A percentile compares a stretch with the other conserved stretches of the same genome.
phyloP scores from a whole-genome alignment of 257 asterid genomes.

The Voacanga thouarsii region DNA sequence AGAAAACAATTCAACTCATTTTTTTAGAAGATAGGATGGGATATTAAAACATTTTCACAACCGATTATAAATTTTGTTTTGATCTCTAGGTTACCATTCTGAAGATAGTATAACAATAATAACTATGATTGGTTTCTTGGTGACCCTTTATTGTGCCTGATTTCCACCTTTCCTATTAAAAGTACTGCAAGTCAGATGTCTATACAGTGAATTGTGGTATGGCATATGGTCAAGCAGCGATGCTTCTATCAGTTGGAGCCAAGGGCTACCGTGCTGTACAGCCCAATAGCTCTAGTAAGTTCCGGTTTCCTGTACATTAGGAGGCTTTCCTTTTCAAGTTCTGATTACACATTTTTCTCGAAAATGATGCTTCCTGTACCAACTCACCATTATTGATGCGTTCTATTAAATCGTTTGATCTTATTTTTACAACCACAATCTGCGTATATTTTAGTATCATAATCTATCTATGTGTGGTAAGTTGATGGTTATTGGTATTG shows the following conservation, averaged over 20 bases:
- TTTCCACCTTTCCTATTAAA: slow-evolving; percentile 11
- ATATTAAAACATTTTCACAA: neutral
- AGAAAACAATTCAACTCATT: neutral
- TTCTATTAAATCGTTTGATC: neutral
- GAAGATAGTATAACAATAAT: neutral
- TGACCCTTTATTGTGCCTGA: slow-evolving; percentile 7
- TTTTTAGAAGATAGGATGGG: neutral
- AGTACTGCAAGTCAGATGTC: slow-evolving; percentile 76
- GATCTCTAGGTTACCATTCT: neutral
- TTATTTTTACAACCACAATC: neutral
- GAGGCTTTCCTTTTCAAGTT: slow-evolving; percentile 6
- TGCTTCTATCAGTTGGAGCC: slow-evolving; percentile 82
- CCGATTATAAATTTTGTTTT: neutral
- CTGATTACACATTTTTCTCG: neutral
- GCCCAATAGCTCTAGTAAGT: slow-evolving; percentile 79
- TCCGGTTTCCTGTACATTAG: neutral
- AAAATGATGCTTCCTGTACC: slow-evolving; percentile 1
- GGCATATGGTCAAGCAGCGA: slow-evolving; percentile 98
- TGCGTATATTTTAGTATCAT: neutral
- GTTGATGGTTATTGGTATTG: neutral
- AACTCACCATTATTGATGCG: neutral
- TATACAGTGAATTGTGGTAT: slow-evolving; percentile 76
- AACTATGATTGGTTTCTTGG: neutral
- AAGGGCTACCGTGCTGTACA: slow-evolving; percentile 78
- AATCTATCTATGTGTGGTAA: neutral